Conservation (phyloP, 2,329 filamentous ascomycete genomes). For the Periconia sp. region DNA sequence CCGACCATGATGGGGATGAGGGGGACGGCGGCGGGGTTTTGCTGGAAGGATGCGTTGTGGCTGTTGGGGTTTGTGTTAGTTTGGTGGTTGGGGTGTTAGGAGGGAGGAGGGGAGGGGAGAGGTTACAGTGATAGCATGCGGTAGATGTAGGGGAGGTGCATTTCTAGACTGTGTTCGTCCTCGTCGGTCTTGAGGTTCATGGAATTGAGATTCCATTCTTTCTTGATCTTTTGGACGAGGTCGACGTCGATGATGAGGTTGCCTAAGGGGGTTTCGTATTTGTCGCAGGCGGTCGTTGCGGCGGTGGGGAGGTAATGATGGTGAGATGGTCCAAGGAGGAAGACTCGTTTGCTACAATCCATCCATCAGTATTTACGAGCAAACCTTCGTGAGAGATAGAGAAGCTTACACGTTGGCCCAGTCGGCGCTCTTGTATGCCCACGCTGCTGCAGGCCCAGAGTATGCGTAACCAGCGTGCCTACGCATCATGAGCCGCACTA, state of each 20-base stretch:
- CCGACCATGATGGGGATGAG: slow-evolving; percentile 88
- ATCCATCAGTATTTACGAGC: slow-evolving; percentile 3
- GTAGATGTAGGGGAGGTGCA: slow-evolving; percentile 94
- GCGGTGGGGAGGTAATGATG: slow-evolving; percentile 77
- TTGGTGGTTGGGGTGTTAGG: slow-evolving; percentile 16
- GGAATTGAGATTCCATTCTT: slow-evolving; percentile 29
- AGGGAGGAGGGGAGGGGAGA: background rate
- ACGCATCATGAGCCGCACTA: slow-evolving; percentile 30
- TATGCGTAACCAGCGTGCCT: slow-evolving; percentile 94
- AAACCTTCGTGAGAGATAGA: background rate
- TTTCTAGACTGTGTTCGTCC: slow-evolving; percentile 90
- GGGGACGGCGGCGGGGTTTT: slow-evolving; percentile 62
- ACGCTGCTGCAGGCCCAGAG: slow-evolving; percentile 89
- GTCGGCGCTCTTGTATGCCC: slow-evolving; percentile 89
- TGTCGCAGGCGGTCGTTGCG: slow-evolving; percentile 71
- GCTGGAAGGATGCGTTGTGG: slow-evolving; percentile 27
- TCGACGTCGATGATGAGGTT: slow-evolving; percentile 65
- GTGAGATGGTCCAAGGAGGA: slow-evolving; percentile 91
- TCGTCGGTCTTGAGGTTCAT: slow-evolving; percentile 72
- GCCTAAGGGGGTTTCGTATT: slow-evolving; percentile 75
- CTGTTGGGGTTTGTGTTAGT: slow-evolving; percentile 20
- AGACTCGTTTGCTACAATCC: slow-evolving; percentile 71
- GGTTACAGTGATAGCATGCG: slow-evolving; percentile 64
- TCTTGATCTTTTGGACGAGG: slow-evolving; percentile 51
- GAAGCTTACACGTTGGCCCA: slow-evolving; percentile 68